Percentiles rank a stretch among this genome's conserved stretches.
Evolutionary conservation across 2,329 filamentous ascomycete genomes (phyloP).

Genomic region (Clonostachys solani): DNA sequence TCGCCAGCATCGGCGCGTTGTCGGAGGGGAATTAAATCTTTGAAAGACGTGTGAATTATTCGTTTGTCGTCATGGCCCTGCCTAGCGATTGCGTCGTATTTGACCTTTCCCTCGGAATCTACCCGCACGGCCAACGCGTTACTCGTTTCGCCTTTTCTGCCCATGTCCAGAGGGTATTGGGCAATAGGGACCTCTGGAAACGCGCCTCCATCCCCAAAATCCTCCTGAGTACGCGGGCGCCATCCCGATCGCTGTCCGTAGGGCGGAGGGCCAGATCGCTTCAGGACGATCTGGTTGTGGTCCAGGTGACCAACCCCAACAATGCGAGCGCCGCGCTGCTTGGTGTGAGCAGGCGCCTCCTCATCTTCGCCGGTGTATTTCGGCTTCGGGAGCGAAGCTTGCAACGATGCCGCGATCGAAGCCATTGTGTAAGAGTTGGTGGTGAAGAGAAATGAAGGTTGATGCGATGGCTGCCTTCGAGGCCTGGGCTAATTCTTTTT

Average conservation of each 20-base stretch:
- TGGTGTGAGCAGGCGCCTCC: slow-evolving; percentile 65
- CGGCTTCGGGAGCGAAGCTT: slow-evolving; percentile 79
- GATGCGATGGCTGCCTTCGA: not conserved
- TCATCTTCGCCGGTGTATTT: slow-evolving; percentile 90
- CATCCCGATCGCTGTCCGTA: slow-evolving; percentile 87
- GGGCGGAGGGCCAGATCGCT: slow-evolving; percentile 77
- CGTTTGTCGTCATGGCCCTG: slow-evolving; percentile 81
- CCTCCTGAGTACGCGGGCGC: slow-evolving; percentile 83
- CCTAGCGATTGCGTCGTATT: slow-evolving; percentile 91
- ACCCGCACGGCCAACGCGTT: slow-evolving; percentile 94
- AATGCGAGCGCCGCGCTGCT: slow-evolving; percentile 77
- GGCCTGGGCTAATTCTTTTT: no score
- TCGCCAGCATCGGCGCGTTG: slow-evolving; percentile 92
- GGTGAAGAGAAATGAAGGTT: slow-evolving; percentile 10
- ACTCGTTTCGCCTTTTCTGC: slow-evolving; percentile 69
- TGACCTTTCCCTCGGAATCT: slow-evolving; percentile 86
- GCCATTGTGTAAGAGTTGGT: slow-evolving; percentile 41
- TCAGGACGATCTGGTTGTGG: slow-evolving; percentile 79
- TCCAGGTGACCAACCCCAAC: slow-evolving; percentile 76
- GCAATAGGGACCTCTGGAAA: slow-evolving; percentile 93
- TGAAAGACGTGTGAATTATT: slow-evolving; percentile 93
- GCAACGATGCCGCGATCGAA: slow-evolving; percentile 66
- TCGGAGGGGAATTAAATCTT: slow-evolving; percentile 89
- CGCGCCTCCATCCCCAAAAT: slow-evolving; percentile 93
- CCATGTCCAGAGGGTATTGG: slow-evolving; percentile 96